Base-by-base conservation (phyloP, 1,284 basidiomycete species). In the Sporisorium graminicola region DNA sequence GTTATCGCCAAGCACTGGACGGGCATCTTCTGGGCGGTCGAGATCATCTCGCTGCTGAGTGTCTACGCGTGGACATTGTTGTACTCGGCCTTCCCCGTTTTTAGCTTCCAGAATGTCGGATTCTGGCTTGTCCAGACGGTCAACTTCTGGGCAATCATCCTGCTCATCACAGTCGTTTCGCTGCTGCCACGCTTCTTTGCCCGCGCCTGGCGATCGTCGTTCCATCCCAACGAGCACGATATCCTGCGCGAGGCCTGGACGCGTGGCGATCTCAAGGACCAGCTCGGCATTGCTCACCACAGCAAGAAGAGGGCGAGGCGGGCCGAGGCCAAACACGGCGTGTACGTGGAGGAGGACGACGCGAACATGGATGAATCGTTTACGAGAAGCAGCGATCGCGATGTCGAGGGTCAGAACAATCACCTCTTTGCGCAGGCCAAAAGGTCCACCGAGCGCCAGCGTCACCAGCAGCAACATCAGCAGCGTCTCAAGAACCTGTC, bases 181-280 rank as follows among this genome's bases (percentile, higher is more conserved):
- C 53, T 83, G 51, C 40, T 82, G 33, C 81, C 81, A 9, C 65
- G 81, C n/a, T 82, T 74, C 70, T 77, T 75, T 37, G 57, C 43
- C 20, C 71, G 76, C 26, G 78, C 81, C 8, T 83, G 78, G 76
- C 40, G 70, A 22, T 53, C 72, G 18, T 72, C 71, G 4, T 83
- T 82, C 74, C 33, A 60, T 4, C 81, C 81, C 7, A 79, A 80
- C 57, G 74, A 83, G 56, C 74, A 80, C 40, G 80, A 82, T 44
- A 62, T 80, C 13, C 58, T 83, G n/a, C 71, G 81, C 24, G 80
- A 83, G 54, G 74, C 72, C 1, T 83, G 81, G 81, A 69, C 79
- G 20, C 70, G 58, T 4, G 81, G 81, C 9, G 75, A 82, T 46
- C 72, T 83, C 52, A 83, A 83, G 55, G 57, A 77, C 22, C 71